A percentile compares a stretch with the other conserved stretches of the same genome.
These are phyloP conservation scores for Aegilops speltoides DNA, from an alignment of 176 grass and related monocot species.

Conservation along the genomic window DNA sequence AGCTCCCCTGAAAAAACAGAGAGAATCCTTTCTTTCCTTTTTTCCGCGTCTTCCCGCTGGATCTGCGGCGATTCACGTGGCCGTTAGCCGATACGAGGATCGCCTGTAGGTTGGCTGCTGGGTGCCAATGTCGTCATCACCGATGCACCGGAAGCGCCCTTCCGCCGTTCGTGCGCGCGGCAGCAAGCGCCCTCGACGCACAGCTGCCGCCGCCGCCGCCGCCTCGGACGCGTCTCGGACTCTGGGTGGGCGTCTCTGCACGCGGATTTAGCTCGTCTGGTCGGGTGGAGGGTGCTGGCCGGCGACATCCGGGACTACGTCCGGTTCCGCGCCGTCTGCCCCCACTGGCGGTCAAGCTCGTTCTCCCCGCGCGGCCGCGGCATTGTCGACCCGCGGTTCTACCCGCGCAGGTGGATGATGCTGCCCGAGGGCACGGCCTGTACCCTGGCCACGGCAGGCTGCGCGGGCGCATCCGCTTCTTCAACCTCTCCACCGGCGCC, in stretches of 20 bases:
- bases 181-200: neutral
- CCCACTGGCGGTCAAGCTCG: neutral
- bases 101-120: neutral
- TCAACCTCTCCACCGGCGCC: neutral
- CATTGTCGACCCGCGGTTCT: neutral
- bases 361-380: neutral
- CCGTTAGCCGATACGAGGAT: neutral
- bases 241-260: neutral
- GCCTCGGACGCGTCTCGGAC: neutral
- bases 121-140: neutral
- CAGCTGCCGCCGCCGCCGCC: neutral
- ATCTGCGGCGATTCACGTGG: neutral
- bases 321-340: neutral
- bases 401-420: constrained; percentile 4
- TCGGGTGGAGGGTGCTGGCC: neutral
- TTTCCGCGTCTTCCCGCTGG: neutral
- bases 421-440: neutral
- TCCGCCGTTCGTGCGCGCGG: neutral
- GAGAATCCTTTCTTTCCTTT: too few species aligned
- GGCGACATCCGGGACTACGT: neutral
- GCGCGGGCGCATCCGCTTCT: neutral
- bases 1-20: too few species aligned
- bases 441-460: neutral
- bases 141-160: neutral
- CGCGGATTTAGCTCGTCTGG: neutral